Percentiles rank a stretch among this genome's conserved stretches.
Conservation (phyloP, 2,329 filamentous ascomycete species). For the Xenosphaeropsis pyriputrescens region DNA sequence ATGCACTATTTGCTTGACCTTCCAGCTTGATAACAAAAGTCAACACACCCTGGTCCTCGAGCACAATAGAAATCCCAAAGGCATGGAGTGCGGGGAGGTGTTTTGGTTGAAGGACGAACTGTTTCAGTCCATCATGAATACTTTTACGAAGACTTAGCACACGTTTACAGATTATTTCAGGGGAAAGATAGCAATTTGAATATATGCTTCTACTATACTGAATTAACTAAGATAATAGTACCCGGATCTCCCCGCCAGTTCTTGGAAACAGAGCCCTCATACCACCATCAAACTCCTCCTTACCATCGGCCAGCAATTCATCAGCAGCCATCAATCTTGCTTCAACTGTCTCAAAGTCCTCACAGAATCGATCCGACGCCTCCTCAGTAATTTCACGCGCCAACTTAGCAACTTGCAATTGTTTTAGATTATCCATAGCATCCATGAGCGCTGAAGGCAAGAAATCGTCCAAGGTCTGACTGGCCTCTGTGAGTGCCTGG, state of each 20-base stretch:
- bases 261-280: constrained; percentile 17
- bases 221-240: constrained; percentile 15
- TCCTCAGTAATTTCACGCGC: constrained; percentile 67
- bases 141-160: too few relatives aligned
- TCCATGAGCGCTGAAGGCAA: constrained; percentile 88
- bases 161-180: too few relatives aligned
- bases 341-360: constrained; percentile 65
- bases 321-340: constrained; percentile 42
- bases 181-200: too few relatives aligned
- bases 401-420: constrained; percentile 56
- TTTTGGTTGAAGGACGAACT: too few relatives aligned
- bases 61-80: too few relatives aligned
- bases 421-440: constrained; percentile 66
- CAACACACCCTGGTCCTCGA: too few relatives aligned
- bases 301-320: constrained; percentile 23
- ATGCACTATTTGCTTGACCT: too few relatives aligned
- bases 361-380: constrained; percentile 71
- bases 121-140: too few relatives aligned
- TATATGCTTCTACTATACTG: too few relatives aligned
- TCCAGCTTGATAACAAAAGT: too few relatives aligned
- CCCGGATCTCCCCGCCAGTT: constrained; percentile 19
- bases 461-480: constrained; percentile 76
- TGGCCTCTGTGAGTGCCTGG: constrained; percentile 45
- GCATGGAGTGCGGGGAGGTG: too few relatives aligned
- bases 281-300: constrained; percentile 7